Base-by-base conservation (phyloP, 371 early-diverging fungal genomes). In the Basidiobolus meristosporus region DNA sequence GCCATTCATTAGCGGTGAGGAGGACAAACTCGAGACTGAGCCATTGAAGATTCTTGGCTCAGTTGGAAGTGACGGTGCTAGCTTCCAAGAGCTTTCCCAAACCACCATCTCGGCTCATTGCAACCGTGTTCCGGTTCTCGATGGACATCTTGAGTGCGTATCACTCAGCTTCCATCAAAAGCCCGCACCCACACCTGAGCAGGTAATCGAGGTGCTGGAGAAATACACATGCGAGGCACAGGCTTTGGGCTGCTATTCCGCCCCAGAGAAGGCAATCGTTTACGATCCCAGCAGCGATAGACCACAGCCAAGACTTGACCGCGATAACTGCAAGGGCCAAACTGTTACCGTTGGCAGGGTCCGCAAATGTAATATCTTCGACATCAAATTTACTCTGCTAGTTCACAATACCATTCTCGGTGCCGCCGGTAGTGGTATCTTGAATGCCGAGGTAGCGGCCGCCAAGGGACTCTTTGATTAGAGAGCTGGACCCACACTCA, bases 361-460 rank as follows among this genome's bases (percentile, higher is more conserved):
- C 37, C 68, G 91, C 36, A 56, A 54, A 18, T 88, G 91, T 47
- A 70, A 73, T 39, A 67, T 89, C 17, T 73, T 90, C 35, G 89
- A 90, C 50, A 64, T 89, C 54, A 90, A 84, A 62, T 80, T 96
- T 44, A 75, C 81, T 15, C 54, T 89, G 28, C 65, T 96, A 23
- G 76, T 79, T 31, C 97, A 96, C 60, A 96, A 96, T 61, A 96
- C 96, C 30, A 69, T 96, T 33, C 65, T 96, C 34, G 96, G 96
- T 36, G 97, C 97, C 23, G 97, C 97, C 7, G 93, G 95, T 37
- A 82, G 85, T 45, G 73, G 82, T 41, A 82, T 96, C 31, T 60
- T 92, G 46, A 87, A 93, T 50, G 97, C 97, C n/a, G 95, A 96
- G 58, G 63, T 90, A 20, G 85, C 87, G 19, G 66, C 75, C 40